Evolutionary conservation across 2,329 filamentous ascomycete species (phyloP).

Genomic region (Phyllosticta citriasiana): DNA sequence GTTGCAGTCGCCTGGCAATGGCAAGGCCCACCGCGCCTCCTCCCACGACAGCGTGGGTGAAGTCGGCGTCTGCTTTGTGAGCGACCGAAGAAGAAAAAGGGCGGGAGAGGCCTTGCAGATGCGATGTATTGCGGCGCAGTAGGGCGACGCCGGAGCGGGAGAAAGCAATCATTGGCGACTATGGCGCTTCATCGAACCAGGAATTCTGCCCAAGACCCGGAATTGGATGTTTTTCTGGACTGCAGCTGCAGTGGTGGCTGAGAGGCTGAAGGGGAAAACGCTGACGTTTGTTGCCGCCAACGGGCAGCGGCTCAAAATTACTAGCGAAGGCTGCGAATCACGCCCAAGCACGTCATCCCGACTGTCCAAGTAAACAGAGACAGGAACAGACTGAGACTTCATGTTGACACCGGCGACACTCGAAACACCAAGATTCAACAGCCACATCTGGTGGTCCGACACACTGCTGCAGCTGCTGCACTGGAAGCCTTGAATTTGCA

Average conservation of each 20-base stretch:
- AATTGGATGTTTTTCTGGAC: background rate
- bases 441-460: background rate
- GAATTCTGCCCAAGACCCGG: no score
- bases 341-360: background rate
- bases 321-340: background rate
- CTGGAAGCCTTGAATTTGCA: background rate
- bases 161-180: background rate
- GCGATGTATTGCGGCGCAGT: background rate
- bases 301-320: background rate
- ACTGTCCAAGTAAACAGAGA: no score
- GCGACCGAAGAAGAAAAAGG: background rate
- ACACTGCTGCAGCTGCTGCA: background rate
- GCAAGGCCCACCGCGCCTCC: slow-evolving; percentile 72
- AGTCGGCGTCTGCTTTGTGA: slow-evolving; percentile 36
- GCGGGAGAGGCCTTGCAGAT: background rate
- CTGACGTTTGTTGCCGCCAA: background rate
- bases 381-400: background rate
- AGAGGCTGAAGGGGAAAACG: background rate
- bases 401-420: background rate
- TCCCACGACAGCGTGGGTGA: slow-evolving; percentile 58
- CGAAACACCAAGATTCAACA: background rate
- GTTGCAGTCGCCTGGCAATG: slow-evolving; percentile 61
- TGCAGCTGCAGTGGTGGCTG: background rate
- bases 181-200: background rate
- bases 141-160: background rate